Base-by-base conservation (phyloP, 1,284 basidiomycete species). In the Puccinia brachypodii region DNA sequence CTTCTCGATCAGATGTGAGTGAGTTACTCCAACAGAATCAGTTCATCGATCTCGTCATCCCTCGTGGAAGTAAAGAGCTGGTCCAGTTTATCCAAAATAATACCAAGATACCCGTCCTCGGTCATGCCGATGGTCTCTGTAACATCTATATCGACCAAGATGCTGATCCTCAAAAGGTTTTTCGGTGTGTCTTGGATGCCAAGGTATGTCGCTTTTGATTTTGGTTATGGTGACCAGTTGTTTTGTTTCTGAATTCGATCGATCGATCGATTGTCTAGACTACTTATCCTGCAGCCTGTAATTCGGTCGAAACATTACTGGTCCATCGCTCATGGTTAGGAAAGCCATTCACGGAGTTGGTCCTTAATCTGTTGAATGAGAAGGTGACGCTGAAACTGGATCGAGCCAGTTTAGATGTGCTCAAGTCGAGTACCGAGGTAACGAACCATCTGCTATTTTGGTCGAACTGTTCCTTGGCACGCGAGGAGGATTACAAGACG, bases 41-140 rank as follows among this genome's bases (percentile, higher is more conserved):
- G 75, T 95, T 95, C 87, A 98, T 99, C 85, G 96, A 99, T 87
- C 89, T 99, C 14, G 96, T 99, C 79, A 98, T 99, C 87, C 97
- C 97, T 0, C 89, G 97, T 77, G 97, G 97, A 19, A 95, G 95
- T 85, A 97, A 96, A 85, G 91, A 90, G 84, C 91, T 99, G 31
- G 97, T 99, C 14, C 89, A 89, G 83, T 92, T 89, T 86, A 98
- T 99, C 82, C 94, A 98, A 87, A 92, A 94, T 83, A 91, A 89
- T 83, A 97, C 96, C 0, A 90, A 93, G 79, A 98, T 99, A 83
- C 92, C 97, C 0, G 97, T 99, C 66, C 98, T 99, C 95, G 97
- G 97, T 0, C 97, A 99, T 85, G 96, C 97, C 3, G 96, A 99
- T 87, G 96, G 96, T 0, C 88, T 98, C 11, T 99, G 96, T 86